Conservation (phyloP, 2,329 filamentous ascomycete species). For the Calcarisporium arbuscula region DNA sequence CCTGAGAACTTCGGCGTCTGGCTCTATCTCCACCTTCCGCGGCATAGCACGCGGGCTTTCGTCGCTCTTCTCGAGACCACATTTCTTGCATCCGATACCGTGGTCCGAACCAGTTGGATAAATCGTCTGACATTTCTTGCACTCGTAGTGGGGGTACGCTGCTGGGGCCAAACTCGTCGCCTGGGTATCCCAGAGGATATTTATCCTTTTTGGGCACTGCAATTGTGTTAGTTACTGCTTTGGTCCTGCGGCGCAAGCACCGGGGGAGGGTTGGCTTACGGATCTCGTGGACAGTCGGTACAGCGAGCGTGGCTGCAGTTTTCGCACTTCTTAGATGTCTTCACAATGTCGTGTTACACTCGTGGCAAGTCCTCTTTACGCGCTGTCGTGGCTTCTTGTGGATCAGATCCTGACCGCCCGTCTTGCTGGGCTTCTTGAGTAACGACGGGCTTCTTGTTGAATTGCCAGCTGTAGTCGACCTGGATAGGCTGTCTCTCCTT, state of each 20-base stretch:
- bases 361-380: slow-evolving; percentile 69
- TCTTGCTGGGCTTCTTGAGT: slow-evolving; percentile 58
- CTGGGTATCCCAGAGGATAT: slow-evolving; percentile 64
- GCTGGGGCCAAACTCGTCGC: slow-evolving; percentile 51
- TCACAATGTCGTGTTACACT: slow-evolving; percentile 60
- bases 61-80: slow-evolving; percentile 53
- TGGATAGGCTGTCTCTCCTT: slow-evolving; percentile 50
- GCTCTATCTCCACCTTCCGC: slow-evolving; percentile 54
- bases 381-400: slow-evolving; percentile 67
- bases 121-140: slow-evolving; percentile 55
- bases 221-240: not conserved
- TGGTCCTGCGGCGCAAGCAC: not conserved
- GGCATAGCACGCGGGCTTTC: slow-evolving; percentile 53
- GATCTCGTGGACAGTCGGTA: slow-evolving; percentile 73
- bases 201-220: slow-evolving; percentile 60
- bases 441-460: slow-evolving; percentile 42
- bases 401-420: slow-evolving; percentile 64
- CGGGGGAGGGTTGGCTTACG: slow-evolving; percentile 46
- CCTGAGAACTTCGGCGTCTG: slow-evolving; percentile 54
- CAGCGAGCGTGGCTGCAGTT: slow-evolving; percentile 69
- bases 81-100: slow-evolving; percentile 51
- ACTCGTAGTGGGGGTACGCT: slow-evolving; percentile 50
- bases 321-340: slow-evolving; percentile 61
- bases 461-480: slow-evolving; percentile 40
- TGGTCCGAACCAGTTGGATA: slow-evolving; percentile 46